Evolutionary conservation across 176 grass and related monocot species (phyloP), one percentile per base, ranked within the genome.

Genomic region (Calamus simplicifolius): DNA sequence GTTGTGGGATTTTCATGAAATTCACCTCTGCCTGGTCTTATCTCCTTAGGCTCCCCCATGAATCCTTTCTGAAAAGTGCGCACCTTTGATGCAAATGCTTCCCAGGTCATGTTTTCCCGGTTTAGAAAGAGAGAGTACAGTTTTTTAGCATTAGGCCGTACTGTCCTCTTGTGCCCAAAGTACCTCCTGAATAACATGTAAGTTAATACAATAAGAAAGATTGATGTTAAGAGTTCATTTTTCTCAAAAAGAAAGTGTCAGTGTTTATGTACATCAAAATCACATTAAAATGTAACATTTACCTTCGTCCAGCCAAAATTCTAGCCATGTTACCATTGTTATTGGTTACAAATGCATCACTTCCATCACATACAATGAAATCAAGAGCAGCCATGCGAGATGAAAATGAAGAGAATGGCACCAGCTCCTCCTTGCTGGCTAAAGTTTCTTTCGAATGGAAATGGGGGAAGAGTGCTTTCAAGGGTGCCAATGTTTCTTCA

Each of bases 341-440:
- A 58, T 95, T 95, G 61, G 81, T 81, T 17, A 95, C 89, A 85
- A 95, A 95, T 56, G 79, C 89, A 79, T 95, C 85, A 68, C 85
- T 95, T 76, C 59, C 82, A 78, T 95, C 85, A 77, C 89, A 95
- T 8, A 95, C 85, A 61, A 95, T 79, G 58, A 89, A 95, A 80
- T 95, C 89, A 53, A 95, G 74, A n/a, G 89, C 89, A 62, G 89
- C 89, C 89, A 89, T 85, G 30, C 85, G 85, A 53, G 85, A 89
- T 48, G 89, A 95, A 27, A 77, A 85, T 18, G 53, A 50, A 48
- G 72, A 62, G 70, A 95, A 95, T 43, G 75, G 85, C 65, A 64
- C 61, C 62, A 95, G 60, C 50, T 89, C 85, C 61, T 89, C 79
- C 49, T 77, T 54, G 62, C 69, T 85, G 51, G 85, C 56, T 60